Conservation (phyloP, 1,139 yeast species). For the Sugiyamaella neomexicana region DNA sequence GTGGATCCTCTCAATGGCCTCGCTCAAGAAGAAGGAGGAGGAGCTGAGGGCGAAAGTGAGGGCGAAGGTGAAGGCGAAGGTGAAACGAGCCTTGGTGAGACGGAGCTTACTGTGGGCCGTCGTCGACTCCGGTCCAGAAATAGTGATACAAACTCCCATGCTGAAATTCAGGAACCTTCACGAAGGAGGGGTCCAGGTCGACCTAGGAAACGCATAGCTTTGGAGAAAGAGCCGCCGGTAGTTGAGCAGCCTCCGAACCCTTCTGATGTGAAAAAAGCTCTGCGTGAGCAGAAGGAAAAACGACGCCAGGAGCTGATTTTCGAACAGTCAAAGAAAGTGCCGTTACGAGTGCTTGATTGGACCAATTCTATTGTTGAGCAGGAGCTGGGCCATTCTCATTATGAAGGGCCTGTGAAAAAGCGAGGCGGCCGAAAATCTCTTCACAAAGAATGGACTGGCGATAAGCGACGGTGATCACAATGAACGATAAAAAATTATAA, state of each 20-base stretch:
- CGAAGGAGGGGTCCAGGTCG: conserved; percentile 15
- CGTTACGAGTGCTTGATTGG: conserved; percentile 32
- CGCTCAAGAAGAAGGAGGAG: background rate
- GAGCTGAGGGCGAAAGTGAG: background rate
- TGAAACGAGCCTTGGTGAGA: conserved; percentile 1
- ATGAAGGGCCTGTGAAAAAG: conserved; percentile 23
- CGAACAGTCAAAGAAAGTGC: conserved; percentile 24
- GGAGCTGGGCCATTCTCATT: conserved; percentile 34
- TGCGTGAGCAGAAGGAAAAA: conserved; percentile 12
- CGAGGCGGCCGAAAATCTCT: conserved; percentile 10
- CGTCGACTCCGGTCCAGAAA: conserved; percentile 13
- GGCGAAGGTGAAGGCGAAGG: background rate
- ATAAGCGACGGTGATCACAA: conserved; percentile 1
- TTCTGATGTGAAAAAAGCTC: conserved; percentile 22
- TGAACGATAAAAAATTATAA: background rate
- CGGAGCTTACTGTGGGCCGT: conserved; percentile 6
- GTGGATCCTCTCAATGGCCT: background rate
- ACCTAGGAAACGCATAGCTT: conserved; percentile 11
- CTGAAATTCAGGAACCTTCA: background rate
- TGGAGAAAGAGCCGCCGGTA: conserved; percentile 11
- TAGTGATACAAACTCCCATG: conserved; percentile 10
- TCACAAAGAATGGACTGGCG: conserved; percentile 14
- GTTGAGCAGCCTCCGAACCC: conserved; percentile 9
- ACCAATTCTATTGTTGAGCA: conserved; percentile 34
- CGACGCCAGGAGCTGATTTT: conserved; percentile 32